Base-by-base conservation (phyloP, 2,329 filamentous ascomycete species). In the Cytospora paraplurivora region DNA sequence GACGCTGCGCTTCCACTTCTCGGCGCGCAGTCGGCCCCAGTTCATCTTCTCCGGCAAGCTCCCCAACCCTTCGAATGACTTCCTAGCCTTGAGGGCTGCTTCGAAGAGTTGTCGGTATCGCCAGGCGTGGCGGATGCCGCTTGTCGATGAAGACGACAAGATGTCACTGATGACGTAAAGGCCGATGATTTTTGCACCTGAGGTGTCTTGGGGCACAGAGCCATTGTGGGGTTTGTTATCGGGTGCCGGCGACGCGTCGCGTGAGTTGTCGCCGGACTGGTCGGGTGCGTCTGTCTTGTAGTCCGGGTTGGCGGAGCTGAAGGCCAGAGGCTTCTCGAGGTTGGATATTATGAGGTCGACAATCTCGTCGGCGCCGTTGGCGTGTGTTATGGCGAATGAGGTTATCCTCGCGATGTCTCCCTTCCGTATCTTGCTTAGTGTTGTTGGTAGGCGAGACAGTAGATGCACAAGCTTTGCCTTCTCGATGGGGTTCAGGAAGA, bases 261-360 rank as follows among this genome's bases (percentile, higher is more conserved):
- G 72, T 11, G 75, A 75, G 34, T 76, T 72, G 33, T 61, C 51
- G 7, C 70, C 74, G 15, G 73, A 70, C 12, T 74, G 69, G 11
- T 74, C 76, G 5, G 79, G 76, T 15, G 76, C 73, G 11, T 75
- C 71, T 50, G 77, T 79, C 1, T 74, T 77, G 68, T 77, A 76
- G 8, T 84, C 79, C 0, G 87, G 85, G 65, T 92, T 93, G 32
- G 90, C 90, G 7, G 83, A 84, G 1, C 88, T 91, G 68, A 89
- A 86, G 7, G 88, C 84, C 63, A 96, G 86, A 0, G 95, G 95
- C 58, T 83, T 86, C 64, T 90, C 82, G 38, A 98, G 82, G 70
- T 99, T 98, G 1, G 87, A 83, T 0, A 96, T 85, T 44, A 98
- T 88, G 76, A 96, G 86, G 56, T 94, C 86, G n/a, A 96, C 93